phyloP scores from a whole-genome alignment of 2,329 filamentous ascomycete genomes.

The Beauveria varroae region DNA sequence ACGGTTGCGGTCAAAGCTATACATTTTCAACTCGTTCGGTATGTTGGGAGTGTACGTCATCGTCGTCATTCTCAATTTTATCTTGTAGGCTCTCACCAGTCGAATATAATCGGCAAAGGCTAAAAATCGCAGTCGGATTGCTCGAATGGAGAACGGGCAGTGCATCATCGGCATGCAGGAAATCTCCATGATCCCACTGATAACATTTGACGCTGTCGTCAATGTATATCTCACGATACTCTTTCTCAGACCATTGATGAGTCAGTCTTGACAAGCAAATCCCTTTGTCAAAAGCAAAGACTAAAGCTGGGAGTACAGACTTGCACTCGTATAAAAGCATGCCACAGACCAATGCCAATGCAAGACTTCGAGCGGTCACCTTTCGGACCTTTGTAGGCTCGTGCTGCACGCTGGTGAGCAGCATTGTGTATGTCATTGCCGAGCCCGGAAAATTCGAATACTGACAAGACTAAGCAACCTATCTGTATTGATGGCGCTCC shows the following conservation, averaged over 20 bases:
- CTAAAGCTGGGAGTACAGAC: constrained; percentile 25
- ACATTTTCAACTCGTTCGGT: constrained; percentile 53
- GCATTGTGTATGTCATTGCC: constrained; percentile 40
- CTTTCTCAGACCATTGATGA: constrained; percentile 53
- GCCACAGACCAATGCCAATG: constrained; percentile 31
- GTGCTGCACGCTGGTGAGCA: constrained; percentile 48
- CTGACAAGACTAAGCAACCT: constrained; percentile 40
- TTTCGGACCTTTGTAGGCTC: constrained; percentile 53
- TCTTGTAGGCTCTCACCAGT: constrained; percentile 39
- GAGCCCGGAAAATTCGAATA: too few species aligned
- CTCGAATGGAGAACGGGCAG: constrained; percentile 43
- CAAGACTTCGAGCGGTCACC: constrained; percentile 43
- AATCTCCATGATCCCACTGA: constrained; percentile 52
- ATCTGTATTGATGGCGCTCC: constrained; percentile 47
- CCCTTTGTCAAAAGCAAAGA: neutral
- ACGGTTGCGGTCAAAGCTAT: constrained; percentile 49
- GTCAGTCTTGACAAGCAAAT: constrained; percentile 23
- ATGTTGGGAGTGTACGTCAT: constrained; percentile 40
- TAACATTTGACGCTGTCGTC: constrained; percentile 51
- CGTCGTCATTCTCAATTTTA: constrained; percentile 50
- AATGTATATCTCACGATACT: constrained; percentile 57
- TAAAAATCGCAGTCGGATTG: constrained; percentile 40
- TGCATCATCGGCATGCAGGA: constrained; percentile 57
- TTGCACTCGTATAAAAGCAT: constrained; percentile 47
- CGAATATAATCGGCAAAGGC: neutral